A percentile compares a stretch with the other conserved stretches of the same genome.
Conservation (phyloP, 345 rosid species). For the Kandelia obovata region DNA sequence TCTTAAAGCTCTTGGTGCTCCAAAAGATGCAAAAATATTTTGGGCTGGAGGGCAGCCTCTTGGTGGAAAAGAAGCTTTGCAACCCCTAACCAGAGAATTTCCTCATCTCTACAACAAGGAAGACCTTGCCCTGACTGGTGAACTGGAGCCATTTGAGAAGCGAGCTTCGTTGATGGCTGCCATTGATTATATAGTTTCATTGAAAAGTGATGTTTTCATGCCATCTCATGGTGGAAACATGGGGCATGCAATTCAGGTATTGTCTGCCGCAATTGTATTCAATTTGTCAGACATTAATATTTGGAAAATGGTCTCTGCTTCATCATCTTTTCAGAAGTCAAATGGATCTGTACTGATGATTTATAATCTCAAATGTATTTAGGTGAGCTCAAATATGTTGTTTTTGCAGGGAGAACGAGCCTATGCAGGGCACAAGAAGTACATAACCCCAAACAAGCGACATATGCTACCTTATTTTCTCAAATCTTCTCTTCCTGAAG, state of each 20-base stretch:
- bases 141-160: conserved; percentile 68
- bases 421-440: conserved; percentile 86
- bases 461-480: conserved; percentile 87
- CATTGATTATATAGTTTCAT: conserved; percentile 73
- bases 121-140: conserved; percentile 76
- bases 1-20: conserved; percentile 93
- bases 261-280: neutral
- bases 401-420: conserved; percentile 73
- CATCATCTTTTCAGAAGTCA: too few relatives aligned
- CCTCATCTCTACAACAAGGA: conserved; percentile 73
- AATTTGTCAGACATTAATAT: neutral
- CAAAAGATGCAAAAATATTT: conserved; percentile 58
- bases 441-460: conserved; percentile 83
- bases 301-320: too few relatives aligned
- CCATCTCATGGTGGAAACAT: conserved; percentile 98
- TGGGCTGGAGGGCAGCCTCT: conserved; percentile 98
- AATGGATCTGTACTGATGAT: neutral
- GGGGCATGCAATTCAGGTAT: conserved; percentile 92
- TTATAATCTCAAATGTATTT: neutral
- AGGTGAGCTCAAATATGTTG: neutral
- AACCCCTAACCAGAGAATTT: conserved; percentile 61
- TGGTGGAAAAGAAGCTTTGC: conserved; percentile 76
- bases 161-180: conserved; percentile 91
- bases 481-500: conserved; percentile 56
- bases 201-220: conserved; percentile 88